Evolutionary conservation across 1,284 basidiomycete genomes (phyloP).

Genomic region (Rhodotorula sp.): DNA sequence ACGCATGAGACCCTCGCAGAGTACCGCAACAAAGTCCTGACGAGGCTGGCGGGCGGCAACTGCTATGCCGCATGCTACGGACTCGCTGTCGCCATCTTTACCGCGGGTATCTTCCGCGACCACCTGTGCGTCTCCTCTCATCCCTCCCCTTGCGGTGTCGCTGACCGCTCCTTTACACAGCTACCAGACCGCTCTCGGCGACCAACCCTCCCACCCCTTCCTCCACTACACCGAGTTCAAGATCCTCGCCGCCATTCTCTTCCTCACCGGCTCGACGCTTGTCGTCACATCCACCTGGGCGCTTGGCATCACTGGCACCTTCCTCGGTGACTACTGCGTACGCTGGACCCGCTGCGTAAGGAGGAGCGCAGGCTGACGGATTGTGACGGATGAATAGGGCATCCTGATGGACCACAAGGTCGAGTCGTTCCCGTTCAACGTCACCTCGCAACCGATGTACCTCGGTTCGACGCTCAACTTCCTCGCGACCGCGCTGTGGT

Average conservation of each 20-base stretch:
- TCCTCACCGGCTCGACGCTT: slow-evolving; percentile 70
- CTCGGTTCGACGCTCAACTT: slow-evolving; percentile 87
- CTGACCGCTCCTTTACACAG: slow-evolving; percentile 50
- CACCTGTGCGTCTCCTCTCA: slow-evolving; percentile 60
- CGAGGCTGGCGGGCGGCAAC: slow-evolving; percentile 71
- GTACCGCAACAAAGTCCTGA: slow-evolving; percentile 81
- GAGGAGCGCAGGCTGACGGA: not conserved
- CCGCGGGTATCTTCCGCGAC: slow-evolving; percentile 79
- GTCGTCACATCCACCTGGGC: slow-evolving; percentile 88
- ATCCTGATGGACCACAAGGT: slow-evolving; percentile 78
- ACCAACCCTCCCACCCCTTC: slow-evolving; percentile 61
- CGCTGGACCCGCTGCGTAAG: not conserved
- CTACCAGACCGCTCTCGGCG: slow-evolving; percentile 66
- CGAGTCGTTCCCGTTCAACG: slow-evolving; percentile 85
- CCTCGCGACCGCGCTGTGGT: slow-evolving; percentile 77
- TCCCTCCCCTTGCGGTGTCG: slow-evolving; percentile 28
- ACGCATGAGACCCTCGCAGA: slow-evolving; percentile 56
- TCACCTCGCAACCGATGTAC: slow-evolving; percentile 93
- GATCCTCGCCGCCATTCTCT: slow-evolving; percentile 62
- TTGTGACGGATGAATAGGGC: slow-evolving; percentile 53
- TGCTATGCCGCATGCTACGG: slow-evolving; percentile 79
- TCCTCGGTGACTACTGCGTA: slow-evolving; percentile 75
- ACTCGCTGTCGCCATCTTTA: slow-evolving; percentile 85
- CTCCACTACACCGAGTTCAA: slow-evolving; percentile 61
- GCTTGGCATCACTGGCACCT: slow-evolving; percentile 78